Evolutionary conservation across 2,329 filamentous ascomycete species (phyloP).

Genomic region (Emergomyces orientalis): DNA sequence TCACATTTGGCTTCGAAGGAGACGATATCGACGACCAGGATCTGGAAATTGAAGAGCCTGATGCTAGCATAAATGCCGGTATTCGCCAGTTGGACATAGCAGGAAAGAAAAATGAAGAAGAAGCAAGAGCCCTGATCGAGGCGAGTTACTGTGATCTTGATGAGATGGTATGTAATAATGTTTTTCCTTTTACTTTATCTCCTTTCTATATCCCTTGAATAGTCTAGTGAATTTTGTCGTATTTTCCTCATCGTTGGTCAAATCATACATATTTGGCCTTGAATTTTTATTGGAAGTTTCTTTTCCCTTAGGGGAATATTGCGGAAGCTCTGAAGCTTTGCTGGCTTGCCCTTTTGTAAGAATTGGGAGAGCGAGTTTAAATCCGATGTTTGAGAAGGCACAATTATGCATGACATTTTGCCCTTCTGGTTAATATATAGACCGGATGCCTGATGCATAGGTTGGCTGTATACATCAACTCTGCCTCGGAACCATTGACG

Average conservation of each 20-base stretch:
- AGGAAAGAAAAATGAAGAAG: constrained; percentile 18
- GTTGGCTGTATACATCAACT: background rate
- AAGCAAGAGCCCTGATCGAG: constrained; percentile 12
- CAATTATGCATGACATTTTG: background rate
- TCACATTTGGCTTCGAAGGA: constrained; percentile 51
- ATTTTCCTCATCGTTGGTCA: background rate
- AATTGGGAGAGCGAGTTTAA: background rate
- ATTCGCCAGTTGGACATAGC: constrained; percentile 16
- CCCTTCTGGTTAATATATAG: background rate
- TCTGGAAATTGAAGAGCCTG: constrained; percentile 26
- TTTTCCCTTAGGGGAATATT: background rate
- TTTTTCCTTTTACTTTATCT: background rate
- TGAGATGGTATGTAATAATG: constrained; percentile 39
- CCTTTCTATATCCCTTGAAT: background rate
- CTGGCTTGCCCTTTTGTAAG: background rate
- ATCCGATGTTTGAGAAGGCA: background rate
- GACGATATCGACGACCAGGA: constrained; percentile 46
- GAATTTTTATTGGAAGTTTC: background rate
- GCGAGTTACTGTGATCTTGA: constrained; percentile 36
- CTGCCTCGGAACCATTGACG: background rate
- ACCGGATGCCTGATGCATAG: background rate
- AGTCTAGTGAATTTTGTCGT: background rate
- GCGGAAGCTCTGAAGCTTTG: background rate
- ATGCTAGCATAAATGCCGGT: constrained; percentile 25
- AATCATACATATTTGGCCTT: background rate